Conservation (phyloP, 352 stramenopile genomes). For the Globisporangium canariense region DNA sequence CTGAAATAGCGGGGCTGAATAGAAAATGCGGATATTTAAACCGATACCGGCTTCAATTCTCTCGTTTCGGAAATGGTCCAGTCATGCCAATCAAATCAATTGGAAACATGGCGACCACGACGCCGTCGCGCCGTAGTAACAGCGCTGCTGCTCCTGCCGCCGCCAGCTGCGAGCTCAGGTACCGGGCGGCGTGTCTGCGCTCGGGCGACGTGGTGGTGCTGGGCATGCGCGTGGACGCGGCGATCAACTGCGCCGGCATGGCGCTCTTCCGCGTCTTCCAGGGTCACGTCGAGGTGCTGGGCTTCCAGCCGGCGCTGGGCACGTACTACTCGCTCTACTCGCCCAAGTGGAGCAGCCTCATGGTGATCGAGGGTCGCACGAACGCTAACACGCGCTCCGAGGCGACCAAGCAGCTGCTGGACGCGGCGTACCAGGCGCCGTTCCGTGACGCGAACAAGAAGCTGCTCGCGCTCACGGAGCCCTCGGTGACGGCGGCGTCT, state of each 20-base stretch:
- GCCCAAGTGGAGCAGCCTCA: conserved; percentile 75
- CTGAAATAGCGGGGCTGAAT: background rate
- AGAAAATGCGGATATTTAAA: too few relatives aligned
- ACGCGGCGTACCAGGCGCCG: conserved; percentile 45
- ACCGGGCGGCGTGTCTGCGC: conserved; percentile 39
- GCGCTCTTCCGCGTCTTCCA: conserved; percentile 78
- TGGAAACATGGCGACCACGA: background rate
- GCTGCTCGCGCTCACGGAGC: conserved; percentile 49
- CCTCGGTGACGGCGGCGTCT: conserved; percentile 6
- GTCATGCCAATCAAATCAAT: background rate
- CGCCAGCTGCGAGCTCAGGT: conserved; percentile 14
- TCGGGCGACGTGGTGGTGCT: conserved; percentile 68
- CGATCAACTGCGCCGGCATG: conserved; percentile 74
- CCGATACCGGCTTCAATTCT: background rate
- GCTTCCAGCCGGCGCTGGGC: conserved; percentile 60
- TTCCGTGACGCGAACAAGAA: conserved; percentile 42
- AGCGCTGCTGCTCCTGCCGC: background rate
- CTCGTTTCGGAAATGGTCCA: background rate
- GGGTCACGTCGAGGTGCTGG: conserved; percentile 64
- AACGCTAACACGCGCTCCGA: conserved; percentile 22
- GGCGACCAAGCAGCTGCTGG: conserved; percentile 15
- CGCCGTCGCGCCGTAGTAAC: background rate
- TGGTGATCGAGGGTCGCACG: conserved; percentile 45
- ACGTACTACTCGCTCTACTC: conserved; percentile 82
- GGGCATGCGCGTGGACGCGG: conserved; percentile 44